Base-by-base conservation (phyloP, 495 filamentous ascomycete species). In the Niebla homalea region DNA sequence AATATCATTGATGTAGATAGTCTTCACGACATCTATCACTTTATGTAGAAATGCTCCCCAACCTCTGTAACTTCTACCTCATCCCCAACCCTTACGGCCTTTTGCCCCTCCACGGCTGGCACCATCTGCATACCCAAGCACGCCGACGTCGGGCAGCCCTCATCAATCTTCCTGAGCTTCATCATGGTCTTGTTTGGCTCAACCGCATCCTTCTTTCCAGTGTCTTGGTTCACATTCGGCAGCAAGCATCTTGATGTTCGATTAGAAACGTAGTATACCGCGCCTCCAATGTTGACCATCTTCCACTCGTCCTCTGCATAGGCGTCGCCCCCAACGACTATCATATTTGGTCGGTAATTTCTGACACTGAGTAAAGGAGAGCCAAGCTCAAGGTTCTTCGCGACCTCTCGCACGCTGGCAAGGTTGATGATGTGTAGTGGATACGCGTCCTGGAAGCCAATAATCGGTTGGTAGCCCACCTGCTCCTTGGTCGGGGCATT, bases 371-470 rank as follows among this genome's bases (percentile, higher is more conserved):
- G 70, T 38, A 72, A 70, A 0, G 74, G 75, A 25, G 87, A 75
- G 26, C 76, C 70, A 7, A 62, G 55, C 25, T 68, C 68, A 21
- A 88, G 73, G 19, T 61, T 58, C 1, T 51, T 47, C 38, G 69
- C 75, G 7, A 82, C 64, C 48, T 88, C 78, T 6, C 75, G 76
- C 22, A 93, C 72, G 54, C 81, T 89, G 38, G 80, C 70, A 10
- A 95, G 67, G 53, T 79, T 90, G 32, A 93, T 64, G 7, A 95
- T 62, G 58, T 94, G 86, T 25, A 97, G 67, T 4, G 90, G 88
- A 62, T 92, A 97, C 63, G 87, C 81, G 65, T 97, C 90, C 48
- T 83, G 80, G 60, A 94, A 94, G 51, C 84, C 85, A 0, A 83
- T 80, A 10, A 78, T 73, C 4, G 86, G 76, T 57, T 92, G 84